Evolutionary conservation across 768 basidiomycete genomes (phyloP).

Genomic region (Dioszegia aurantiaca): DNA sequence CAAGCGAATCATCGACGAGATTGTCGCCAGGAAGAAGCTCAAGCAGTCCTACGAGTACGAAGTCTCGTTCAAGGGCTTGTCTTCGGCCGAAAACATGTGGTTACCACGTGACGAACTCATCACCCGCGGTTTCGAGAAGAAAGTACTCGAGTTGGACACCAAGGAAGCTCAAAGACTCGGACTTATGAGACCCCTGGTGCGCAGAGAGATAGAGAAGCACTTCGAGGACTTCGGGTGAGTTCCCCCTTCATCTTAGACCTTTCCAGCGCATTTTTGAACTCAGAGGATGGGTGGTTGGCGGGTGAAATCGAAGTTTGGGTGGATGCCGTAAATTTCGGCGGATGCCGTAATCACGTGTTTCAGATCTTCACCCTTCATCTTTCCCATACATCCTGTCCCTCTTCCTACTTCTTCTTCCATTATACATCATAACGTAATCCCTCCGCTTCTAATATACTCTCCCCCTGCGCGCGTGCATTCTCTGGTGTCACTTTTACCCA

Average conservation of each 20-base stretch:
- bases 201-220: constrained; percentile 98
- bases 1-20: constrained; percentile 93
- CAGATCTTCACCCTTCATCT: not conserved
- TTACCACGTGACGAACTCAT: constrained; percentile 90
- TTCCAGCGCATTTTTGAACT: no score
- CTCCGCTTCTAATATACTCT: no score
- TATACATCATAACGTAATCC: not conserved
- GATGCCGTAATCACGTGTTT: not conserved
- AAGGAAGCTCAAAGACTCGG: constrained; percentile 95
- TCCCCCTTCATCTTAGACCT: not conserved
- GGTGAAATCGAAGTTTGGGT: no score
- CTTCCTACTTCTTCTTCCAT: not conserved
- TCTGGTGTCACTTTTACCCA: no score
- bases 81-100: constrained; percentile 98
- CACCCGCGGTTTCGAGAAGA: constrained; percentile 99
- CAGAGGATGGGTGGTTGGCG: no score
- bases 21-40: constrained; percentile 86
- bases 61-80: constrained; percentile 89
- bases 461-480: no score
- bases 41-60: constrained; percentile 99
- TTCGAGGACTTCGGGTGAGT: constrained; percentile 59
- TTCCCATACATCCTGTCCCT: not conserved
- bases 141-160: constrained; percentile 94
- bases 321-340: no score
- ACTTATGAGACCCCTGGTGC: constrained; percentile 91